Evolutionary conservation across 2,329 filamentous ascomycete genomes (phyloP).

Genomic region (Xylariaceae sp.): DNA sequence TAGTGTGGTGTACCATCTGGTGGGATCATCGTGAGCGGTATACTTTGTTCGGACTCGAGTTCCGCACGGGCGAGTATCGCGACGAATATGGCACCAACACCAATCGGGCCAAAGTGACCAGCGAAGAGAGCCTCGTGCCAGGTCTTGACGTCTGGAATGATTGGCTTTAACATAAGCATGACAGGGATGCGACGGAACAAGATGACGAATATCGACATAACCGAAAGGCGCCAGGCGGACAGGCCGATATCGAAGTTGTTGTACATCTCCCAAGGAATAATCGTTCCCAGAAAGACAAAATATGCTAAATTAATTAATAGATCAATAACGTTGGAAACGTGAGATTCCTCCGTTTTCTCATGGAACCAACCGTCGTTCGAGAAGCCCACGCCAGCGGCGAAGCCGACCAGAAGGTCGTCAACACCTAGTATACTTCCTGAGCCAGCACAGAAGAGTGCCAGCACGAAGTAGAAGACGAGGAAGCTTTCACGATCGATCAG

Average conservation of each 20-base stretch:
- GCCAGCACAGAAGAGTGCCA: conserved; percentile 92
- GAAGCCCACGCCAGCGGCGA: conserved; percentile 94
- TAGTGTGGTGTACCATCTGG: conserved; percentile 52
- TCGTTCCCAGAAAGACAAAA: conserved; percentile 95
- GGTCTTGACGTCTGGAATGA: conserved; percentile 96
- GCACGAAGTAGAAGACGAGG: conserved; percentile 95
- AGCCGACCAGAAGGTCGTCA: conserved; percentile 91
- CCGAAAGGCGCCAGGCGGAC: conserved; percentile 82
- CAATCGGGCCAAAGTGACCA: conserved; percentile 95
- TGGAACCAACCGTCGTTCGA: conserved; percentile 99
- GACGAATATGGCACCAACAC: conserved; percentile 93
- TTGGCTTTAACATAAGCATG: conserved; percentile 83
- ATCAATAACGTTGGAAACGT: conserved; percentile 99
- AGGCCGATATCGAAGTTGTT: conserved; percentile 71
- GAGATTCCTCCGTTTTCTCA: conserved; percentile 95
- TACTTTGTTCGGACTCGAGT: conserved; percentile 68
- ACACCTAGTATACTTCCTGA: conserved; percentile 86
- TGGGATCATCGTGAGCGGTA: conserved; percentile 63
- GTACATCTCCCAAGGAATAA: conserved; percentile 93
- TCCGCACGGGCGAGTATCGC: conserved; percentile 92
- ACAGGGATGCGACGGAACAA: conserved; percentile 94
- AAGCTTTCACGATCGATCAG: conserved; percentile 96
- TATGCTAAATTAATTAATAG: conserved; percentile 93
- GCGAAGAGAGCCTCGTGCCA: conserved; percentile 97
- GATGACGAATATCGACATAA: conserved; percentile 88